Base-by-base conservation (phyloP, 108 stramenopile species). In the Mediolabrus comicus region DNA sequence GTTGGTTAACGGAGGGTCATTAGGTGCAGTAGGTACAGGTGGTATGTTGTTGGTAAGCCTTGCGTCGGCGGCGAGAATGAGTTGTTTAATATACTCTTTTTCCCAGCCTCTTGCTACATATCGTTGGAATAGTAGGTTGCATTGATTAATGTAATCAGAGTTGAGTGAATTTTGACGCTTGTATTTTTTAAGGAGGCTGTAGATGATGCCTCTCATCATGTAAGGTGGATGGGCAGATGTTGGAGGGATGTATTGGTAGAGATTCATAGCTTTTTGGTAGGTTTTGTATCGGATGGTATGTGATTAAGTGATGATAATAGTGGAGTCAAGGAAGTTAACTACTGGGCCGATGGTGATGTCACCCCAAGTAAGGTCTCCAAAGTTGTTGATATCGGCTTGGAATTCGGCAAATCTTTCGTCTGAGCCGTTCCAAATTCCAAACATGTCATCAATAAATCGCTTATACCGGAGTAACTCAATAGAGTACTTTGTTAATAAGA, bases 181-280 rank as follows among this genome's bases (percentile, higher is more conserved):
- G 19, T 68, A 68, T 58, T 33, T 56, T 6, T 16, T 12, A 2
- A 68, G 34, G 6, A 68, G 29, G 32, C 67, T 16, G 29, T 59
- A 68, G 26, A 67, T 29, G 0, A 67, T 31, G 28, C 55, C 65
- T 53, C 22, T 58, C n/a, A 67, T 35, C 43, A 59, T 35, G 13
- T 41, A 29, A 36, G 33, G 41, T n/a, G 72, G 39, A 41, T 74
- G 72, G 24, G 65, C 54, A 0, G 72, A 74, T 14, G 13, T 26
- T 27, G 72, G 59, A 4, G 72, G 72, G 24, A 74, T 66, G 39
- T 74, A 74, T 1, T 58, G 65, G 19, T 74, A 74, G n/a, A 53
- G 65, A 16, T 66, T 67, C 41, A 57, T 27, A 35, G 35, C 19
- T 22, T 74, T 66, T 38, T 66, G 26, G 27, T 22, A 74, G 39